Conservation (phyloP, 331 rosid genomes). For the Pyracantha coccinea region DNA sequence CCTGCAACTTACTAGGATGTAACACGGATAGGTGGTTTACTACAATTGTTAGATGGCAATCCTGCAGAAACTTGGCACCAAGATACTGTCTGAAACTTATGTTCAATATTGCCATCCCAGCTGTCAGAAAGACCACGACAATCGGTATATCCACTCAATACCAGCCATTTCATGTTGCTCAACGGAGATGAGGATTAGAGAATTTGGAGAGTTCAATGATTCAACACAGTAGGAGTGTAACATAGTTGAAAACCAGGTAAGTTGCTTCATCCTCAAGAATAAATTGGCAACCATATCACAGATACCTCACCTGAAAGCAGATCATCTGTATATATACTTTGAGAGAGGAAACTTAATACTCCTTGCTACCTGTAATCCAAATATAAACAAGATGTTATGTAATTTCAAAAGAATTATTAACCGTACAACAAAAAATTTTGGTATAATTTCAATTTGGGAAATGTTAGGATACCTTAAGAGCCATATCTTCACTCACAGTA, state of each 20-base stretch:
- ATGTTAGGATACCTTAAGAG: slow-evolving; percentile 41
- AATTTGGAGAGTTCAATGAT: not conserved
- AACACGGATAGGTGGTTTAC: not conserved
- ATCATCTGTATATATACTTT: slow-evolving; percentile 67
- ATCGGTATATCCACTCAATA: not conserved
- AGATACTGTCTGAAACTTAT: not conserved
- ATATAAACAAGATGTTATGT: not conserved
- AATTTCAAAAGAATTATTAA: not conserved
- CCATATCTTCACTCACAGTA: slow-evolving; percentile 56
- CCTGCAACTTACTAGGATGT: not conserved
- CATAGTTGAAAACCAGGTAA: not conserved
- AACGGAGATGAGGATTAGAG: not conserved
- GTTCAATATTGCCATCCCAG: not conserved
- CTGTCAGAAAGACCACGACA: not conserved
- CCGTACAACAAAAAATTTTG: not conserved
- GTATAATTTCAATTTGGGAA: not conserved
- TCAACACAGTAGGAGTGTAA: not conserved
- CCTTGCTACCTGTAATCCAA: slow-evolving; percentile 71
- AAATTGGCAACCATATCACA: slow-evolving; percentile 14
- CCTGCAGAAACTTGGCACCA: not conserved
- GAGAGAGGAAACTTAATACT: slow-evolving; percentile 82
- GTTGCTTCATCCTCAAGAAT: slow-evolving; percentile 10
- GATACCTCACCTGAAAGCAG: slow-evolving; percentile 10
- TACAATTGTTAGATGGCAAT: not conserved
- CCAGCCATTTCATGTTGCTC: not conserved